Base-by-base conservation (phyloP, 768 basidiomycete species). In the Coprinellus aureogranulatus region DNA sequence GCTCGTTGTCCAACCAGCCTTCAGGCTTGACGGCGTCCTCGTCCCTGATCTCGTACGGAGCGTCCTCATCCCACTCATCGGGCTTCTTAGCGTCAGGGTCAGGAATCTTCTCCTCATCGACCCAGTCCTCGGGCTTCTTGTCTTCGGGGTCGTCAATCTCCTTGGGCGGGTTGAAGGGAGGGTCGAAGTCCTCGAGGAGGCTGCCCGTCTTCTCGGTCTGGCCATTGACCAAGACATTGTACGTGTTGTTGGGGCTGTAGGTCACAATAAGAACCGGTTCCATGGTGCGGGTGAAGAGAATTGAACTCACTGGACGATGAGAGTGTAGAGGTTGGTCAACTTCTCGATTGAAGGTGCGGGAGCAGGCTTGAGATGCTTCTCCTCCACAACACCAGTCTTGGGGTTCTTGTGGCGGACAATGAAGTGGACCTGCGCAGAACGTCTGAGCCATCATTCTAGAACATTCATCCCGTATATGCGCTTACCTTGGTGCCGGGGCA, bases 331-430 rank as follows among this genome's bases (percentile, higher is more conserved):
- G 70, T 94, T 93, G 62, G 94, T 91, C 54, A 85, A 78, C 78
- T 96, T 98, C 73, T 87, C 89, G 66, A 96, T 93, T 61, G 86
- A 78, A 47, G 96, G 96, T 57, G 81, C 81, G 59, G 94, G 95
- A 60, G 94, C 80, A 58, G 81, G 69, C 53, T 78, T 84, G 59
- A 98, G 87, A 75, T 99, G 97, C 75, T 99, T 98, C 85, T 99
- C 97, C 75, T 98, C 97, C 62, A 83, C 84, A 67, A 94, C 93
- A 65, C 92, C 92, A 45, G 90, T 92, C 66, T 89, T 82, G 34
- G 97, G 96, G 80, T 86, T 95, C 79, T 89, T 87, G 82, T 98
- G 90, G 66, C 94, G 92, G 92, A 99, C 96, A 77, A 99, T 99
- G 76, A 99, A 98, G 82, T 99, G 97, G 51, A 98, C 80, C 91